Evolutionary conservation across 257 asterid genomes (phyloP).

Genomic region (Phtheirospermum japonicum): DNA sequence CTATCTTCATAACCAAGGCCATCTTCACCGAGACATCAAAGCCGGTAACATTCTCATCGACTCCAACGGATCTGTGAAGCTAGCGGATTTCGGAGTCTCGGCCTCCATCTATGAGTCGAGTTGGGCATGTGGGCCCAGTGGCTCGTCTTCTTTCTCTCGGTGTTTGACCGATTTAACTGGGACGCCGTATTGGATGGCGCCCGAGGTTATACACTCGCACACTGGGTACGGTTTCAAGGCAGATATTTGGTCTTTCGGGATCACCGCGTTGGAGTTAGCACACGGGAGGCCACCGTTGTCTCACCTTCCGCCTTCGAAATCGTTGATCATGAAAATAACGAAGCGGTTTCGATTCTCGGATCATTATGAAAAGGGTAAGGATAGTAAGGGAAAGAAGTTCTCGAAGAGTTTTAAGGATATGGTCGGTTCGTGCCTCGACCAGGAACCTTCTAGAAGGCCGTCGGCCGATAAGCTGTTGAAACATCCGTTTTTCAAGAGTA

Average conservation of each 20-base stretch:
- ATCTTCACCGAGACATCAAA: slow-evolving; percentile 70
- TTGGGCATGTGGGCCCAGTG: slow-evolving; percentile 21
- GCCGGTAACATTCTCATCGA: slow-evolving; percentile 75
- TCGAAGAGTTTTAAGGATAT: slow-evolving; percentile 67
- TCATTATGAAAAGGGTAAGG: slow-evolving; percentile 51
- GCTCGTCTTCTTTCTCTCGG: slow-evolving; percentile 35
- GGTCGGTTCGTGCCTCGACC: slow-evolving; percentile 80
- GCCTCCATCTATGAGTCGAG: slow-evolving; percentile 64
- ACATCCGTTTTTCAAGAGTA: slow-evolving; percentile 63
- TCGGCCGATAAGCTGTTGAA: slow-evolving; percentile 62
- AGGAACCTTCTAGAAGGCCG: slow-evolving; percentile 80
- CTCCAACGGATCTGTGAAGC: slow-evolving; percentile 57
- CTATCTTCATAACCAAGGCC: slow-evolving; percentile 81
- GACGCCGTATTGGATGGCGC: slow-evolving; percentile 93
- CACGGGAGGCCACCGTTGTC: slow-evolving; percentile 91
- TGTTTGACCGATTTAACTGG: slow-evolving; percentile 65
- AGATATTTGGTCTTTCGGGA: slow-evolving; percentile 91
- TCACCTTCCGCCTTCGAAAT: slow-evolving; percentile 73
- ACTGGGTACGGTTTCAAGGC: slow-evolving; percentile 79
- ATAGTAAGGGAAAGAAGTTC: slow-evolving; percentile 54
- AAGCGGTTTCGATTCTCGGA: slow-evolving; percentile 71
- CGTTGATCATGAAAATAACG: slow-evolving; percentile 72
- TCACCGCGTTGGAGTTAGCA: slow-evolving; percentile 79
- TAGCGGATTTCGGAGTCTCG: slow-evolving; percentile 87
- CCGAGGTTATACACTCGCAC: slow-evolving; percentile 78